Conservation (phyloP, 345 rosid genomes). For the Camelina sativa region DNA sequence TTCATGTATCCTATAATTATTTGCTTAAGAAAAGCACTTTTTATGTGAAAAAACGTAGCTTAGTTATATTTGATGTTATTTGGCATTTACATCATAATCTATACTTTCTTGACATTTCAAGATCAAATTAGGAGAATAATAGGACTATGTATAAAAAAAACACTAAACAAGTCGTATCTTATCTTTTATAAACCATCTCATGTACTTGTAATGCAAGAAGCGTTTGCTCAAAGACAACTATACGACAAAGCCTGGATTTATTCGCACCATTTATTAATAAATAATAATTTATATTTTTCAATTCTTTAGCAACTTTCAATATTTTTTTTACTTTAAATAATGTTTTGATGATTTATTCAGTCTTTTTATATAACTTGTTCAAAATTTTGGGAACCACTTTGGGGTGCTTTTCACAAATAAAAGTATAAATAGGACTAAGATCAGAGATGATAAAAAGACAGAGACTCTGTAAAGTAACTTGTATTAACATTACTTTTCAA, state of each 20-base stretch:
- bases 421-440: conserved; percentile 44
- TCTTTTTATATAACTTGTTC: conserved; percentile 39
- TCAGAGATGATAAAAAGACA: conserved; percentile 44
- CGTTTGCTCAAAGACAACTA: conserved; percentile 46
- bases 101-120: neutral
- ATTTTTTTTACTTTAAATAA: conserved; percentile 3
- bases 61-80: neutral
- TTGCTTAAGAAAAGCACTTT: too few species aligned
- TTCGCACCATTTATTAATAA: conserved; percentile 35
- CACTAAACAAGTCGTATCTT: conserved; percentile 14
- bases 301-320: conserved; percentile 5
- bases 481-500: neutral
- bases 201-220: conserved; percentile 24
- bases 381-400: conserved; percentile 47
- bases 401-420: conserved; percentile 44
- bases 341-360: conserved; percentile 43
- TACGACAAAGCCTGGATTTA: conserved; percentile 50
- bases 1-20: too few species aligned
- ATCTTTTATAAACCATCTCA: conserved; percentile 22
- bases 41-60: too few species aligned
- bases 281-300: neutral
- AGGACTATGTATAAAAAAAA: neutral
- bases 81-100: neutral
- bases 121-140: conserved; percentile 7
- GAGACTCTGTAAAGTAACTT: conserved; percentile 41